These are phyloP conservation scores for Silybum marianum DNA, from an alignment of 129 eudicot species.

Conservation along the genomic window DNA sequence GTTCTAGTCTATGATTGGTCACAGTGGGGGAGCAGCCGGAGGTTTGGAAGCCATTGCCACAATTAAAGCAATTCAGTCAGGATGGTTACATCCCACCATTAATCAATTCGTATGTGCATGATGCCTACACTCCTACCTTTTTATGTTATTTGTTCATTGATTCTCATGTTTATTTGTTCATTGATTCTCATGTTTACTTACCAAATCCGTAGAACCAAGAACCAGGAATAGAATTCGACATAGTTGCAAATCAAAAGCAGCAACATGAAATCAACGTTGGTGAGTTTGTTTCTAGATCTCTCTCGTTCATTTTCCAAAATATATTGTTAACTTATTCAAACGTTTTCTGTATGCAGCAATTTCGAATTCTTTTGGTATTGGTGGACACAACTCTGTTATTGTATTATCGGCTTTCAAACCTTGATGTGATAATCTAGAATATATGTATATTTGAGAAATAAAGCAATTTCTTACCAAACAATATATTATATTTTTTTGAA, in stretches of 20 bases:
- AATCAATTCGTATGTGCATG: conserved; percentile 56
- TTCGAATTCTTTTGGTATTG: background rate
- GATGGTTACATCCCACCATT: conserved; percentile 52
- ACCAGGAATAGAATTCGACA: background rate
- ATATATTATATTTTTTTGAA: too few relatives aligned
- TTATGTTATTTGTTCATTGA: background rate
- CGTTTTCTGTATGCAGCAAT: background rate
- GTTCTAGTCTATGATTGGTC: conserved; percentile 80
- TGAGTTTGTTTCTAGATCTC: background rate
- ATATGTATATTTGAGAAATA: background rate
- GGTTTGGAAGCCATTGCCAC: conserved; percentile 83
- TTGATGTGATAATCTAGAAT: background rate
- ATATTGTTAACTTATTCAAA: background rate
- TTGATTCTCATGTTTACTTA: background rate
- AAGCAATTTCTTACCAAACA: background rate
- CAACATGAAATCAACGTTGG: conserved; percentile 18
- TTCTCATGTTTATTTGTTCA: background rate
- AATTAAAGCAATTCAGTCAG: conserved; percentile 46
- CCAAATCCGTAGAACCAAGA: background rate
- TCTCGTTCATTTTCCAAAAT: background rate
- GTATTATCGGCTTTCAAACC: background rate
- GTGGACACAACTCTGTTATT: background rate
- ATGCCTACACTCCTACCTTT: conserved; percentile 2
- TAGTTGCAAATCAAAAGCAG: conserved; percentile 3
- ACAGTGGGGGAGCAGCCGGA: conserved; percentile 80